Base-by-base conservation (phyloP, 345 rosid genomes). In the Microthlaspi erraticum region DNA sequence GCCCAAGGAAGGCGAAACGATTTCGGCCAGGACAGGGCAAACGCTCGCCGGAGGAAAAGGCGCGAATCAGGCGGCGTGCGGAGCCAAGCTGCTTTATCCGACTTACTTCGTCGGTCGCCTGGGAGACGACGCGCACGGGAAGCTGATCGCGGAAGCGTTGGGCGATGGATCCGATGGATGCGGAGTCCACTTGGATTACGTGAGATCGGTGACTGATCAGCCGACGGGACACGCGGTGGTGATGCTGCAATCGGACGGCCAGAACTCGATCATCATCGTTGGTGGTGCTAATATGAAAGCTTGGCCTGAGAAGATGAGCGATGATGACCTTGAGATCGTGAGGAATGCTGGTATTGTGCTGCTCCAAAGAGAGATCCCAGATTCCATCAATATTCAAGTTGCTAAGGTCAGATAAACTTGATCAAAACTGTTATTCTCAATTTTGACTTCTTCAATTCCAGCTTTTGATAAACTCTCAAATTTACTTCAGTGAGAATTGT, bases 171-270 rank as follows among this genome's bases (percentile, higher is more conserved):
- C 59, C 8, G 29, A 11, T 26, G 82, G 87, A 10, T 78, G 78
- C 70, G 96, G 96, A 29, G 99, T 91, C 5, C 70, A 53, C 29
- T 53, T 88, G 68, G 92, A 88, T 36, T 69, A 84, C 74, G 78
- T 89, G 42, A 83, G 76, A 68, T 57, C 48, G 19, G 76, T 64
- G 50, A 56, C 14, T 33, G 83, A 68, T 55, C 83, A 78, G 62
- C 97, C 97, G 1, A 91, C 99, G 67, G 99, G 99, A 17, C 95
- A 91, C 75, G 97, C 99, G 17, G 96, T 94, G 65, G 99, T 94
- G 79, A 91, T 91, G 99, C 84, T 94, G 66, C 96, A 84, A 51
- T 61, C 89, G 48, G 86, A 84, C 74, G 98, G 99, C 56, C 89
- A 91, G 81, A 94, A 94, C 62, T 91, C 96, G 42, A 94, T 94